Evolutionary conservation across 2,329 filamentous ascomycete genomes (phyloP).

Genomic region (Lizonia empirigonia): DNA sequence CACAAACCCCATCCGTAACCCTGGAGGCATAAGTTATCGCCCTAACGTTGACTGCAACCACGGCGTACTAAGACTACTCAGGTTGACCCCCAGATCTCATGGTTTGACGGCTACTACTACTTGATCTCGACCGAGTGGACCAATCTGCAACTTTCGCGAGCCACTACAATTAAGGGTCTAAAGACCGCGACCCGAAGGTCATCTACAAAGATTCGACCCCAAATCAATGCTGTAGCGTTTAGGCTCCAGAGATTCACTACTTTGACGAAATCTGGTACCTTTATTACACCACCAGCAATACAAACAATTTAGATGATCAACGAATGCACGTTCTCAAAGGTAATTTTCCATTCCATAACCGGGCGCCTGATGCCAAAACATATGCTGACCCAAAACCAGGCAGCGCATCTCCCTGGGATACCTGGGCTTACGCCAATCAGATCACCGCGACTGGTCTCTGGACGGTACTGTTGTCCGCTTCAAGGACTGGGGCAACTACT

Average conservation of each 20-base stretch:
- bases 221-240: slow-evolving; percentile 55
- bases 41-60: background rate
- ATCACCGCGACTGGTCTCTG: slow-evolving; percentile 54
- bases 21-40: background rate
- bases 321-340: slow-evolving; percentile 60
- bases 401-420: slow-evolving; percentile 59
- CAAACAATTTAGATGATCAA: slow-evolving; percentile 56
- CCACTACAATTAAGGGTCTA: slow-evolving; percentile 60
- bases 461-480: slow-evolving; percentile 61
- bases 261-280: slow-evolving; percentile 58
- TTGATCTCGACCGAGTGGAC: slow-evolving; percentile 63
- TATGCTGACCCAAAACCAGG: slow-evolving; percentile 41
- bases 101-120: slow-evolving; percentile 61
- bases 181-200: slow-evolving; percentile 58
- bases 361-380: too few species aligned
- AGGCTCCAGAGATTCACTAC: slow-evolving; percentile 63
- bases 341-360: slow-evolving; percentile 22
- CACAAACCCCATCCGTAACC: slow-evolving; percentile 5
- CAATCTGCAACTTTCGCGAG: slow-evolving; percentile 60
- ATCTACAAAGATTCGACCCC: slow-evolving; percentile 58
- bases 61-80: background rate
- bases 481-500: slow-evolving; percentile 55
- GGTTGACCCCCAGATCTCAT: slow-evolving; percentile 59
- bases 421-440: slow-evolving; percentile 56
- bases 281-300: slow-evolving; percentile 61